Base-by-base conservation (phyloP, 306 rosid genomes). In the Aeschynomene evenia region DNA sequence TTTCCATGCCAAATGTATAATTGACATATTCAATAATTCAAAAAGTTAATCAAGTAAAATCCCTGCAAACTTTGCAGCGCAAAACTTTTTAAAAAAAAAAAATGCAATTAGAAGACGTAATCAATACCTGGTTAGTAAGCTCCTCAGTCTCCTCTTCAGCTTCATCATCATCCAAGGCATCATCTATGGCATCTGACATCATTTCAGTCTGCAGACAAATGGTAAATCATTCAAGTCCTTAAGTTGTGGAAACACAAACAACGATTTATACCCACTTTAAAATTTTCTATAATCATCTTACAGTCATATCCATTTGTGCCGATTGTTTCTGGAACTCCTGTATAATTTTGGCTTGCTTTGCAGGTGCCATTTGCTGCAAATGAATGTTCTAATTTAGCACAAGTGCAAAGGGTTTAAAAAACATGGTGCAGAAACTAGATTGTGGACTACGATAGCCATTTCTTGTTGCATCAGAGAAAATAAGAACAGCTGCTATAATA, bases 251-350 rank as follows among this genome's bases (percentile, higher is more conserved):
- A 70, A 33, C n/a, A 15, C 2, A 15, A 63, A 71, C 16, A 60
- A 63, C 2, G 54, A 10, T 33, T 24, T 42, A 40, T 45, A 23
- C 66, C 68, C 55, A 68, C 55, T 60, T 19, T 33, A 10, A 45
- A 59, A 45, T n/a, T 66, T 26, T 34, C 4, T 28, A 59, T 61
- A 81, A 64, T 31, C 13, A 63, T 81, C 96, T 84, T 89, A 95
- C 97, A 57, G 97, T 89, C 99, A 95, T 95, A 83, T 95, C 99
- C 97, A 95, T 95, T 78, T 91, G 96, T 11, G 97, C 96, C 8
- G 97, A 89, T 73, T 95, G 97, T 85, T 83, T 95, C 84, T 95
- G 99, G 80, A 95, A 95, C 58, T 95, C 95, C 60, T 34, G 85
- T 2, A 95, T 75, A 67, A 87, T 64, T 76, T 87, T 85, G 34